A percentile compares a stretch with the other conserved stretches of the same genome.
phyloP scores from a whole-genome alignment of 495 filamentous ascomycete genomes.

The Durotheca rogersii region DNA sequence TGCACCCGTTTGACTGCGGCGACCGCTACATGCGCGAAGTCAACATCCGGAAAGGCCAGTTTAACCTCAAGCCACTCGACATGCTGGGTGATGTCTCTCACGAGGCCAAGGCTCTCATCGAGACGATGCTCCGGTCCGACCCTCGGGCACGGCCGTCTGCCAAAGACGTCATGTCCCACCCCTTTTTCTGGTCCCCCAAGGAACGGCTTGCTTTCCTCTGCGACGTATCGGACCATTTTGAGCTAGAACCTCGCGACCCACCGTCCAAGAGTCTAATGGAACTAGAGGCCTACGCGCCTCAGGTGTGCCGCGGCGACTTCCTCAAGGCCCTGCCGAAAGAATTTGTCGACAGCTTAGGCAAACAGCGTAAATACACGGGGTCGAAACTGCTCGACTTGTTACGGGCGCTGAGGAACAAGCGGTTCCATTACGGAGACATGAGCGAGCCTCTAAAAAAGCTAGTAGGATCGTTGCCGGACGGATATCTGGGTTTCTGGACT shows the following conservation, averaged over 20 bases:
- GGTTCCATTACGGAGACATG: constrained; percentile 92
- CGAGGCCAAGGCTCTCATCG: constrained; percentile 83
- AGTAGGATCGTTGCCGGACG: constrained; percentile 78
- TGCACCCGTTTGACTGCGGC: constrained; percentile 92
- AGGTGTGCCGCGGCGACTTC: constrained; percentile 63
- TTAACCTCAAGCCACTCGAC: constrained; percentile 68
- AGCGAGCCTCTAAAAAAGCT: constrained; percentile 72
- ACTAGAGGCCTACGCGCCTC: constrained; percentile 44
- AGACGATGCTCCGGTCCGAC: constrained; percentile 74
- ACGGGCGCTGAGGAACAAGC: constrained; percentile 91
- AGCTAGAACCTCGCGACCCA: constrained; percentile 81
- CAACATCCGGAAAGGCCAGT: constrained; percentile 88
- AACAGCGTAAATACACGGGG: constrained; percentile 93
- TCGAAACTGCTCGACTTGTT: constrained; percentile 79
- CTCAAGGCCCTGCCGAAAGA: constrained; percentile 70
- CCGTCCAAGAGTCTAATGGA: constrained; percentile 67
- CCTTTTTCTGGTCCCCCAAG: constrained; percentile 91
- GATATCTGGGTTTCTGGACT: constrained; percentile 87
- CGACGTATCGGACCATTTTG: constrained; percentile 92
- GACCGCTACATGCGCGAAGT: constrained; percentile 93
- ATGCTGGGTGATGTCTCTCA: constrained; percentile 76
- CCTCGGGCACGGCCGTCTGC: constrained; percentile 73
- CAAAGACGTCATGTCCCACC: constrained; percentile 77
- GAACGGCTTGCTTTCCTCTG: constrained; percentile 88
- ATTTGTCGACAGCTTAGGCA: constrained; percentile 84